Conservation (phyloP, 257 asterid species). For the Ocimum tenuiflorum region DNA sequence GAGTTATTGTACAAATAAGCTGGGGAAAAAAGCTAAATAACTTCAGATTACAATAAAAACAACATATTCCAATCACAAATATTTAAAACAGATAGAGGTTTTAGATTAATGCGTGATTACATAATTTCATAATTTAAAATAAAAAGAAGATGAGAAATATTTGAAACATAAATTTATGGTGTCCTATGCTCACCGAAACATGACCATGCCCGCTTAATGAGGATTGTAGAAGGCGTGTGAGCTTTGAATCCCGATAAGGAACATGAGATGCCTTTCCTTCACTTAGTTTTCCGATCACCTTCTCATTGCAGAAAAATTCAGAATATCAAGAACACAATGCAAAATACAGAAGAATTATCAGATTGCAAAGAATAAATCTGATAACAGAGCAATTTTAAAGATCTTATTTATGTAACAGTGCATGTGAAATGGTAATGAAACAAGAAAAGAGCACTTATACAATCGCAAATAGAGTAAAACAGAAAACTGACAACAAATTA, state of each 20-base stretch:
- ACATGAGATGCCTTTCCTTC: conserved; percentile 94
- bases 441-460: background rate
- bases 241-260: conserved; percentile 96
- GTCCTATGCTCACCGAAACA: conserved; percentile 76
- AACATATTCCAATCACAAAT: conserved; percentile 10
- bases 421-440: background rate
- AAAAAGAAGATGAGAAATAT: conserved; percentile 2
- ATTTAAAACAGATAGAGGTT: background rate
- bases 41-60: background rate
- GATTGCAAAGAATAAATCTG: conserved; percentile 2
- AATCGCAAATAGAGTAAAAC: background rate
- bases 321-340: conserved; percentile 5
- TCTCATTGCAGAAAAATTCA: conserved; percentile 17
- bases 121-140: background rate
- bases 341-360: background rate
- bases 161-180: background rate
- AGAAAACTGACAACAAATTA: background rate
- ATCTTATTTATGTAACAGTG: background rate
- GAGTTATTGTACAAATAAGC: conserved; percentile 95
- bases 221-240: conserved; percentile 90
- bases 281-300: conserved; percentile 97
- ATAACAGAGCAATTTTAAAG: background rate
- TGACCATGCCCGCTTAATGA: conserved; percentile 97
- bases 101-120: background rate
- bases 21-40: conserved; percentile 22